Conservation (phyloP, 179 eudicot species). For the Silene vulgaris region DNA sequence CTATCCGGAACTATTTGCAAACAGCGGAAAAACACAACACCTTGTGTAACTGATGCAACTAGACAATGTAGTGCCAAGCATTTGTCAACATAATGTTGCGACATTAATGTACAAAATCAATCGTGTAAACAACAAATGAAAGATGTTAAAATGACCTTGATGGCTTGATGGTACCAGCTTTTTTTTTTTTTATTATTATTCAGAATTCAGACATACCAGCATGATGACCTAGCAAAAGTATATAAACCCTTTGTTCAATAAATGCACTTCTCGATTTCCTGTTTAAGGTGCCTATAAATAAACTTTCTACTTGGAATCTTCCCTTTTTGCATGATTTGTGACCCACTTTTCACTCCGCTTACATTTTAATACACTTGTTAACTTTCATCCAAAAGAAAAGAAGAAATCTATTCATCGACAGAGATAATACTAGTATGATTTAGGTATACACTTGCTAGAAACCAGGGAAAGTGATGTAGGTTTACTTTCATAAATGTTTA, state of each 20-base stretch:
- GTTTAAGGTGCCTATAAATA: no score
- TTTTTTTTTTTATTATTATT: no score
- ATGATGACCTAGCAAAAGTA: no score
- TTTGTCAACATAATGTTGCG: neutral
- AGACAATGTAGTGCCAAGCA: neutral
- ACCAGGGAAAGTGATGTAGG: neutral
- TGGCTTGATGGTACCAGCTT: neutral
- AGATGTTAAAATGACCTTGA: neutral
- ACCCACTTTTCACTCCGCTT: no score
- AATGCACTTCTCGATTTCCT: no score
- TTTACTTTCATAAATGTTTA: neutral
- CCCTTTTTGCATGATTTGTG: no score
- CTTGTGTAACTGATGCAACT: slow-evolving; percentile 1
- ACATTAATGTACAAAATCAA: neutral
- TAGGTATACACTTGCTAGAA: neutral
- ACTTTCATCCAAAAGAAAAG: neutral
- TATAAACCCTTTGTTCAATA: no score
- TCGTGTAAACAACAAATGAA: neutral
- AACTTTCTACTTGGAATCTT: no score
- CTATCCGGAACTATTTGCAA: slow-evolving; percentile 9
- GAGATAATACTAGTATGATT: neutral
- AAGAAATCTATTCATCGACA: neutral
- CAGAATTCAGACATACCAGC: no score
- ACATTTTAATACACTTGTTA: no score
- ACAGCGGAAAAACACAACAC: slow-evolving; percentile 10